Conservation (phyloP, 768 basidiomycete genomes). For the Russula brevipes region DNA sequence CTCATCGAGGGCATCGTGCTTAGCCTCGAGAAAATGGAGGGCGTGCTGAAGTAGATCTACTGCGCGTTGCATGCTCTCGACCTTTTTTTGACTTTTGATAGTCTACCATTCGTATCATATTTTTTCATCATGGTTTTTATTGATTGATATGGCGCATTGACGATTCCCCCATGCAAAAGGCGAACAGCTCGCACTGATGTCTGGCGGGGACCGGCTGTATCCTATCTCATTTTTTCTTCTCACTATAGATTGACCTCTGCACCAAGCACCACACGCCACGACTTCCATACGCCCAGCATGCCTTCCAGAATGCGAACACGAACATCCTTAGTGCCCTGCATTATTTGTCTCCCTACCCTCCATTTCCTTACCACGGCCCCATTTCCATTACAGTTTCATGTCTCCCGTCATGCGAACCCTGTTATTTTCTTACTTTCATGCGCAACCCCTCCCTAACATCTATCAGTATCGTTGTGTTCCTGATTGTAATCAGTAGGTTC, state of each 20-base stretch:
- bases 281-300: not conserved
- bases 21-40: slow-evolving; percentile 64
- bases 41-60: slow-evolving; percentile 29
- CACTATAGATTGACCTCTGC: not conserved
- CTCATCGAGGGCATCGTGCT: slow-evolving; percentile 59
- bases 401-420: not conserved
- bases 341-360: not conserved
- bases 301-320: not conserved
- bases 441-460: not conserved
- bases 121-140: not conserved
- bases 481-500: not conserved
- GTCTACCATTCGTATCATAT: too few species aligned
- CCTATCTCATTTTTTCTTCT: not conserved
- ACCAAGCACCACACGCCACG: not conserved
- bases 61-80: not conserved
- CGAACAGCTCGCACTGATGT: not conserved
- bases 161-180: not conserved
- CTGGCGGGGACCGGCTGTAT: not conserved
- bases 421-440: not conserved
- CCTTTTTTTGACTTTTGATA: not conserved
- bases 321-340: not conserved
- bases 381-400: not conserved
- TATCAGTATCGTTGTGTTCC: not conserved
- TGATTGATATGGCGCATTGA: not conserved
- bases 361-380: not conserved